Evolutionary conservation across 192 early-diverging fungal species (phyloP).

Genomic region (Coemansia sp.): DNA sequence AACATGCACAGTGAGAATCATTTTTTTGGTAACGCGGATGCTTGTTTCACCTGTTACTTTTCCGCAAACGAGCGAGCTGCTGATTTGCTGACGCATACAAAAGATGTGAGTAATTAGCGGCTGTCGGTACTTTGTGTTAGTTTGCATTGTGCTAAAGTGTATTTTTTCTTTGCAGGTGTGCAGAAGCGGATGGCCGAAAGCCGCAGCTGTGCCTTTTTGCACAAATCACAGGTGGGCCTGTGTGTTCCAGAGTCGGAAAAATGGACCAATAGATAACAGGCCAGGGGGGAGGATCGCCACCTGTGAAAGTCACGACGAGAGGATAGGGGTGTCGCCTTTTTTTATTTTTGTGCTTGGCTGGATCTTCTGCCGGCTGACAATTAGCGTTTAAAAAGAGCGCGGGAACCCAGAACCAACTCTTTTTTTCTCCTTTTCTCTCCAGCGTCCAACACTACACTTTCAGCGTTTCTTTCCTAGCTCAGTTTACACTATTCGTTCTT

Average conservation of each 20-base stretch:
- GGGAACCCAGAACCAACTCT: background rate
- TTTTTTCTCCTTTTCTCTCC: background rate
- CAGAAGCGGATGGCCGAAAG: background rate
- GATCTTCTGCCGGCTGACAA: background rate
- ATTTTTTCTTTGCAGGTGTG: too few relatives aligned
- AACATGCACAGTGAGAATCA: too few relatives aligned
- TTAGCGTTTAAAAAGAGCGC: background rate
- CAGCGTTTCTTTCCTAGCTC: too few relatives aligned
- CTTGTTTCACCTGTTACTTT: too few relatives aligned
- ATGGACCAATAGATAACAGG: conserved; percentile 2
- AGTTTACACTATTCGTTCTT: background rate
- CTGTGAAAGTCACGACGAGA: background rate
- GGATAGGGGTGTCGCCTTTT: background rate
- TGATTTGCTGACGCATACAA: too few relatives aligned
- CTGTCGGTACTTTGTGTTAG: background rate
- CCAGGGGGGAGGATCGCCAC: background rate
- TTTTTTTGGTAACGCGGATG: too few relatives aligned
- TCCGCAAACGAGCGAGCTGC: too few relatives aligned
- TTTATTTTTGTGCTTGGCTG: background rate
- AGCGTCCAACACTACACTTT: too few relatives aligned
- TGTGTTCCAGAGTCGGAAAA: conserved; percentile 1
- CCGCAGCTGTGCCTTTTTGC: background rate
- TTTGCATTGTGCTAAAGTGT: too few relatives aligned
- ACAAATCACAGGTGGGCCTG: background rate
- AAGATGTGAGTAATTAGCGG: background rate